Percentiles rank a stretch among this genome's conserved stretches.
Evolutionary conservation across 2,329 filamentous ascomycete genomes (phyloP).

Genomic region (Metarhizium rileyi): DNA sequence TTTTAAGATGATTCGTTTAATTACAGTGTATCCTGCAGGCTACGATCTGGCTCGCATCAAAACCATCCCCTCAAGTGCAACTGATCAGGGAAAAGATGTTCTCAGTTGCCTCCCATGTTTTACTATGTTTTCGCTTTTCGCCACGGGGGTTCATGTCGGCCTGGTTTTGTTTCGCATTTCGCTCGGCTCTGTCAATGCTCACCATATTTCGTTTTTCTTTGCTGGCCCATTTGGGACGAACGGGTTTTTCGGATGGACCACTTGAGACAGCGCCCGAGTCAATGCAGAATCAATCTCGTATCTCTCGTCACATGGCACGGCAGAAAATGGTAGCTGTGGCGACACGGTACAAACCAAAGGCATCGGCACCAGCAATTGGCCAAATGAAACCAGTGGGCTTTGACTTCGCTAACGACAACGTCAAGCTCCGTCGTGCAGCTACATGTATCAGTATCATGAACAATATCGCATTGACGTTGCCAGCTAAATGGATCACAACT

Average conservation of each 20-base stretch:
- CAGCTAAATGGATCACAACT: constrained; percentile 17
- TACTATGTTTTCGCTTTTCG: neutral
- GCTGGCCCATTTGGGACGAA: constrained; percentile 28
- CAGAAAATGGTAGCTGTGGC: constrained; percentile 28
- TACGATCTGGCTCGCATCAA: neutral
- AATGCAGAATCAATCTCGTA: constrained; percentile 29
- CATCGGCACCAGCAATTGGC: constrained; percentile 23
- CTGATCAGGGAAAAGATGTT: neutral
- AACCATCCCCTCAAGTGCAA: neutral
- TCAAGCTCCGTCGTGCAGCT: constrained; percentile 19
- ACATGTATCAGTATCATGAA: constrained; percentile 18
- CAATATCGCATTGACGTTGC: constrained; percentile 16
- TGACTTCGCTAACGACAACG: constrained; percentile 23
- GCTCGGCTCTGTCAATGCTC: neutral
- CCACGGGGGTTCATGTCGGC: neutral
- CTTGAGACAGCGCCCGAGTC: constrained; percentile 30
- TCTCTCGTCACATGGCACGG: constrained; percentile 28
- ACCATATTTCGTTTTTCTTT: constrained; percentile 17
- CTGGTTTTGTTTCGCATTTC: neutral
- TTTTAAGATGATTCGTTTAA: neutral
- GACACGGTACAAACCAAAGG: constrained; percentile 24
- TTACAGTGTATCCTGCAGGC: neutral
- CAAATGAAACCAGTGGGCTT: constrained; percentile 23
- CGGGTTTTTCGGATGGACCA: constrained; percentile 25
- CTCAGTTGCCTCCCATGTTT: neutral